phyloP scores from a whole-genome alignment of 805 yeast species.

The Candida coleopterorum region DNA sequence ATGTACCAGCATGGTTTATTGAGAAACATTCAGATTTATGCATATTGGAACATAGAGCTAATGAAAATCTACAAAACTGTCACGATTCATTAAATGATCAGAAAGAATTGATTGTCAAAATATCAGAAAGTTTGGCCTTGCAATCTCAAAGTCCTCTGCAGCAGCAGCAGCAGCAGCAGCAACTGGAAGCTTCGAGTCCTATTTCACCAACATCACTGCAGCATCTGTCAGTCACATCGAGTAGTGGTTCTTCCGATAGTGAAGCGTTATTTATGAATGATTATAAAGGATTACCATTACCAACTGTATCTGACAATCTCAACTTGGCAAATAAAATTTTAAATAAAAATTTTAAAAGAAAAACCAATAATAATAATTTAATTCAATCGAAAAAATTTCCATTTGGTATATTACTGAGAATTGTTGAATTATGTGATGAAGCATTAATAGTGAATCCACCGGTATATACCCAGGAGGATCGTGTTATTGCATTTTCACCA shows the following conservation, averaged over 20 bases:
- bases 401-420: conserved; percentile 51
- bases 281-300: conserved; percentile 58
- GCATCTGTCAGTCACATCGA: conserved; percentile 17
- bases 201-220: conserved; percentile 10
- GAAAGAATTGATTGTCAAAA: conserved; percentile 41
- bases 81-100: conserved; percentile 81
- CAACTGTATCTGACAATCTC: conserved; percentile 12
- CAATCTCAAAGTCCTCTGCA: conserved; percentile 6
- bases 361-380: conserved; percentile 17
- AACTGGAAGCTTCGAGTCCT: conserved; percentile 4
- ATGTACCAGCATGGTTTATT: conserved; percentile 94
- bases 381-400: conserved; percentile 51
- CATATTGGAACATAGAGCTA: conserved; percentile 75
- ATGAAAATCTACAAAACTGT: conserved; percentile 64
- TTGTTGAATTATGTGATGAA: conserved; percentile 66
- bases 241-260: conserved; percentile 14
- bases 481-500: conserved; percentile 47
- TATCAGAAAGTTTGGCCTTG: conserved; percentile 35
- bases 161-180: conserved; percentile 1
- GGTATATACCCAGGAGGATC: conserved; percentile 26
- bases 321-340: conserved; percentile 15
- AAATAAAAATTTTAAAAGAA: conserved; percentile 9
- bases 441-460: conserved; percentile 67
- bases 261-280: conserved; percentile 25
- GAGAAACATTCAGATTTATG: conserved; percentile 90